phyloP scores from a whole-genome alignment of 768 basidiomycete species.

The Mycena epipterygia region DNA sequence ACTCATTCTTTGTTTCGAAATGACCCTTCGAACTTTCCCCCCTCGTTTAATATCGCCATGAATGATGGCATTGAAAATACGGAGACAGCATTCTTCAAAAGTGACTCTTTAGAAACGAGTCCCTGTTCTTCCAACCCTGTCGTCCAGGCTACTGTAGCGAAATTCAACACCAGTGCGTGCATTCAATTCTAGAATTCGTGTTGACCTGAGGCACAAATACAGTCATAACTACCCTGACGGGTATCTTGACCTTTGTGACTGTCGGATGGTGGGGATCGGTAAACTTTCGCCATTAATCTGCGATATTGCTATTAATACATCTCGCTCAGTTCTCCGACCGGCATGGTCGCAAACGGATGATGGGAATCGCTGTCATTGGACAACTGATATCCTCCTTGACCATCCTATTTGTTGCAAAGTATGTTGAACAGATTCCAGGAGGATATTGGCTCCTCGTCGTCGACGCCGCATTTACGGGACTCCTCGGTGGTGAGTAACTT shows the following conservation, averaged over 20 bases:
- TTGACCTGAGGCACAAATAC: not conserved
- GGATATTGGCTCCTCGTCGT: conserved; percentile 86
- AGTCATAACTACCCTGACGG: conserved; percentile 27
- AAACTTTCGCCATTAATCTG: not conserved
- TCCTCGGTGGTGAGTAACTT: conserved; percentile 72
- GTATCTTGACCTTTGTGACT: conserved; percentile 14
- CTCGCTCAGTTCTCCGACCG: conserved; percentile 82
- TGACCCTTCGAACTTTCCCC: not conserved
- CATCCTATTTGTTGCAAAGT: conserved; percentile 75
- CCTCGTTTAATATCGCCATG: not conserved
- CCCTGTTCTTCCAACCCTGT: conserved; percentile 76
- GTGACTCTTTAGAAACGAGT: not conserved
- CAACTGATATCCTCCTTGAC: conserved; percentile 72
- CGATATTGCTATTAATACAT: not conserved
- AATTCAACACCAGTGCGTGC: conserved; percentile 69
- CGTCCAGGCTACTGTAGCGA: conserved; percentile 78
- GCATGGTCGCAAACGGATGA: conserved; percentile 74
- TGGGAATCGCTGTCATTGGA: conserved; percentile 74
- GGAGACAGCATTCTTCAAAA: not conserved
- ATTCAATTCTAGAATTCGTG: not conserved
- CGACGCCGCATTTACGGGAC: conserved; percentile 76
- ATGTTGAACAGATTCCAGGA: conserved; percentile 74
- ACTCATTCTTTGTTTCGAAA: conserved; percentile 51
- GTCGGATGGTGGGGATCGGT: conserved; percentile 30
- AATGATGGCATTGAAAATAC: not conserved